Evolutionary conservation across 495 filamentous ascomycete genomes (phyloP).

Genomic region (Choiromyces venosus): DNA sequence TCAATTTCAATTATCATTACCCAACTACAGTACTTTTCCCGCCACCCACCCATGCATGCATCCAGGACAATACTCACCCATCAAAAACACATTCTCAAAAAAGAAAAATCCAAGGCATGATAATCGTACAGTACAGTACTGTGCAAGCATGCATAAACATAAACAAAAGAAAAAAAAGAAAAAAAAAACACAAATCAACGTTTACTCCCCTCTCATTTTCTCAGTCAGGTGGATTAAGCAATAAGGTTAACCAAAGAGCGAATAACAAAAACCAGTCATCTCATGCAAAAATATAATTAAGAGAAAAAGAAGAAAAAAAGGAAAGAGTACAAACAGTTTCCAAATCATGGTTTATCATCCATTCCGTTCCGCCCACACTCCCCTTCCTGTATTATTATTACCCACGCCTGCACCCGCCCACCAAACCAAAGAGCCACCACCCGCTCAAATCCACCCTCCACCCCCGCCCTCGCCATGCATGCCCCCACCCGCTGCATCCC

Average conservation of each 20-base stretch:
- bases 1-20: too few relatives aligned
- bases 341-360: neutral
- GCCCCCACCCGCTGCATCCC: neutral
- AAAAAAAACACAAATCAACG: neutral
- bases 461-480: slow-evolving; percentile 12
- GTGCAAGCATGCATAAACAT: too few relatives aligned
- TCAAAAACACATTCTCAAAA: neutral
- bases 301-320: neutral
- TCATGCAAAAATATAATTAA: slow-evolving; percentile 2
- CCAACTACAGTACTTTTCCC: too few relatives aligned
- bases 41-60: neutral
- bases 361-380: neutral
- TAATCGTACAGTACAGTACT: neutral
- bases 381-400: neutral
- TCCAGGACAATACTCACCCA: neutral
- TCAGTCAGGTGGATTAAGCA: neutral
- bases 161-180: neutral
- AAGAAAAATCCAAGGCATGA: neutral
- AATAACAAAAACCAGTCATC: neutral
- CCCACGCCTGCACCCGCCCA: neutral
- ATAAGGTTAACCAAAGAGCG: neutral
- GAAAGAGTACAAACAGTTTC: neutral
- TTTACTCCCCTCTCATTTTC: neutral
- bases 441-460: slow-evolving; percentile 27
- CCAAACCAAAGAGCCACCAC: neutral